phyloP scores from a whole-genome alignment of 208 protist species.

The Angomonas deanei region DNA sequence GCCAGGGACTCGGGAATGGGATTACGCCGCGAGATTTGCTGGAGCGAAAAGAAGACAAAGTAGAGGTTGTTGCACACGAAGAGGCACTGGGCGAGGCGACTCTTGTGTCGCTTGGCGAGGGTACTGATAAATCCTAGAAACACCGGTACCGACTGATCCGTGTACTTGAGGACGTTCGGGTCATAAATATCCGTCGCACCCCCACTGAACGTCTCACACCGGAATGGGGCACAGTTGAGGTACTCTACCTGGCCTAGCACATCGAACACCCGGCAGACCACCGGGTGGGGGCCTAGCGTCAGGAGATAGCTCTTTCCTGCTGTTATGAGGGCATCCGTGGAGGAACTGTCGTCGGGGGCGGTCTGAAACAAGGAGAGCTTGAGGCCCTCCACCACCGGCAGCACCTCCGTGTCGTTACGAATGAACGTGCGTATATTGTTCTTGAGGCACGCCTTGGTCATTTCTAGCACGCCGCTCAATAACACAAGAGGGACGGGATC shows the following conservation, averaged over 20 bases:
- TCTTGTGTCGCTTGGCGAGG: constrained; percentile 50
- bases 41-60: constrained; percentile 6
- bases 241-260: constrained; percentile 55
- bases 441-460: constrained; percentile 51
- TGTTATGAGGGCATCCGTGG: constrained; percentile 19
- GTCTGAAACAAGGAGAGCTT: constrained; percentile 36
- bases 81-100: constrained; percentile 38
- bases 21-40: not conserved
- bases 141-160: constrained; percentile 19
- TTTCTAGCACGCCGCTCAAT: constrained; percentile 74
- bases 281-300: constrained; percentile 54
- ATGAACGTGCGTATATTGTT: constrained; percentile 41
- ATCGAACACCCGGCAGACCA: constrained; percentile 41
- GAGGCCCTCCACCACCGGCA: constrained; percentile 37
- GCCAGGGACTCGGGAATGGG: not conserved
- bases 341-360: constrained; percentile 9
- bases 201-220: constrained; percentile 28
- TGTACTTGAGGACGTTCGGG: constrained; percentile 21
- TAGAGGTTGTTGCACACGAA: constrained; percentile 58
- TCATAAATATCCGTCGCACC: constrained; percentile 26
- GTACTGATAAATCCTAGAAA: constrained; percentile 32
- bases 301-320: constrained; percentile 34
- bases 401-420: constrained; percentile 47
- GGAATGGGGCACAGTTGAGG: constrained; percentile 51
- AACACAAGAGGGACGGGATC: constrained; percentile 80